Evolutionary conservation across 352 stramenopile genomes (phyloP), one percentile per base, ranked within the genome.

Genomic region (Phytophthora chlamydospora): DNA sequence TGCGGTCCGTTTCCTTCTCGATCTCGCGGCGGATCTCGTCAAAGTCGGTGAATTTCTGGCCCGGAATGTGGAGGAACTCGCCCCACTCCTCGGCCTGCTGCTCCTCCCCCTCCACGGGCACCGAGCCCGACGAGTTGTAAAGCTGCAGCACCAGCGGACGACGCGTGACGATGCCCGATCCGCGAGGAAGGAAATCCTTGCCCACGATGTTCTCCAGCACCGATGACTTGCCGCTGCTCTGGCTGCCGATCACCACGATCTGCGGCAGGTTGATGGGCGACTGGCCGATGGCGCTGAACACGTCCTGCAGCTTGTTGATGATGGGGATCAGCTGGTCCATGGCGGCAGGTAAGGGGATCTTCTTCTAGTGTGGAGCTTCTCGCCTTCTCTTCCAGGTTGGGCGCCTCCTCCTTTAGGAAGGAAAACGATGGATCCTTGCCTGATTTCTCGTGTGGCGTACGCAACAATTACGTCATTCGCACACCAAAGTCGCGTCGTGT

Each of bases 291-390:
- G 95, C 93, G 46, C 80, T 97, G 76, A 99, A 99, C 32, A 99
- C 97, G 81, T 99, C 97, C 87, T 99, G 97, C 9, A 99, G 89
- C 83, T 99, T 99, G 75, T 99, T 99, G 62, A 99, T 98, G 66
- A 99, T 98, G 33, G 97, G 97, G 73, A 99, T 99, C 16, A 99
- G 86, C 76, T 99, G 90, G 60, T 99, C 97, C 97, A 99, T 99
- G 31, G 53, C 21, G 36, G 1, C 44, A 42, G 11, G 4, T 13
- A 9, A 12, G 5, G 21, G 21, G 14, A 14, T 46, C 17, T 45
- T 38, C 21, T 45, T 55, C 5, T 19, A 7, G 31, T 21, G 17
- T 29, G 12, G 17, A 1, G 16, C 33, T 39, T 4, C 29, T 56
- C 40, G 21, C 21, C 32, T 29, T 41, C 29, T 49, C 27, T 40